phyloP scores from a whole-genome alignment of 2,329 filamentous ascomycete species.

The Trichoderma sp. region DNA sequence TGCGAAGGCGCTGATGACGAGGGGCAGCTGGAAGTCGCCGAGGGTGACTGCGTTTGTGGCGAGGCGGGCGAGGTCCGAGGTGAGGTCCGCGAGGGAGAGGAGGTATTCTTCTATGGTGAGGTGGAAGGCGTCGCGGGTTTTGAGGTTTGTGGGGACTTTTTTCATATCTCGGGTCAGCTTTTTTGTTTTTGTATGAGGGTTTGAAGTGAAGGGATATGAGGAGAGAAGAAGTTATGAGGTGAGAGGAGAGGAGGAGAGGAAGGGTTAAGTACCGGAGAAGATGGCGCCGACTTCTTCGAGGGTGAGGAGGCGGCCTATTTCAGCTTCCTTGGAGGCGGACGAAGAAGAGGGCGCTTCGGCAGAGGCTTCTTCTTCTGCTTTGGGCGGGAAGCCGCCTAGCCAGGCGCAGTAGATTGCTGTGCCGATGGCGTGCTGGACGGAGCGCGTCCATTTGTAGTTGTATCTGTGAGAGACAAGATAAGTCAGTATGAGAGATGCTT shows the following conservation, averaged over 20 bases:
- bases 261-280: constrained; percentile 62
- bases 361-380: constrained; percentile 42
- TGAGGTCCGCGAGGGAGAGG: constrained; percentile 79
- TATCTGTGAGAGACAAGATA: constrained; percentile 51
- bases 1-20: constrained; percentile 87
- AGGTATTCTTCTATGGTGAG: constrained; percentile 97
- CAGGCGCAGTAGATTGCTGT: constrained; percentile 65
- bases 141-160: constrained; percentile 85
- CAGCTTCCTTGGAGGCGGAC: constrained; percentile 37
- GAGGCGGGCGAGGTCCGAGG: constrained; percentile 87
- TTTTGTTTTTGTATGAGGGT: background rate
- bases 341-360: constrained; percentile 47
- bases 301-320: constrained; percentile 71
- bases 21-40: constrained; percentile 81
- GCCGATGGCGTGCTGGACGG: constrained; percentile 76
- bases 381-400: constrained; percentile 69
- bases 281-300: constrained; percentile 84
- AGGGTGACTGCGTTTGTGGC: constrained; percentile 90
- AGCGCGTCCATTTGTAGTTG: constrained; percentile 82
- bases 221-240: background rate
- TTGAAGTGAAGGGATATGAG: too few species aligned
- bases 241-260: background rate
- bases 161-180: background rate
- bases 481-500: background rate
- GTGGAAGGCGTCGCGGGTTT: constrained; percentile 88